Conservation (phyloP, 306 rosid species). For the Lagenaria siceraria region DNA sequence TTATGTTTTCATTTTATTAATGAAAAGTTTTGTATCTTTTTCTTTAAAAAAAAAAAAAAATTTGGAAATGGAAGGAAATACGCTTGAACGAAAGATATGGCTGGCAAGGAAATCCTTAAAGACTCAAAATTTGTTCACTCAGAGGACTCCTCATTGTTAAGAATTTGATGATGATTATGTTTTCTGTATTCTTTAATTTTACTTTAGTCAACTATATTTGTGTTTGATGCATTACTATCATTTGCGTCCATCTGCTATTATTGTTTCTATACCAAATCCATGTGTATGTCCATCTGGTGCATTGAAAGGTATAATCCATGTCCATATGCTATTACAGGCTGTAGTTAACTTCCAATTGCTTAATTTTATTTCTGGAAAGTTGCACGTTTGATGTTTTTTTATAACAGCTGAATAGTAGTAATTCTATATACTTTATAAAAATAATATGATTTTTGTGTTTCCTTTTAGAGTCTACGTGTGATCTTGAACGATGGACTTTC, state of each 20-base stretch:
- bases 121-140: too few species aligned
- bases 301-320: background rate
- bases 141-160: too few species aligned
- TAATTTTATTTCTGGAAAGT: background rate
- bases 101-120: too few species aligned
- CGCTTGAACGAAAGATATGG: too few species aligned
- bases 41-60: too few species aligned
- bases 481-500: conserved; percentile 95
- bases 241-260: background rate
- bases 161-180: background rate
- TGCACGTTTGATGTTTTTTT: background rate
- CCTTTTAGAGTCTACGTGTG: conserved; percentile 58
- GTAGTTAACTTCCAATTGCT: background rate
- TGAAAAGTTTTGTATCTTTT: too few species aligned
- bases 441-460: conserved; percentile 1
- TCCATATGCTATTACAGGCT: background rate
- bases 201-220: background rate
- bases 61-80: too few species aligned
- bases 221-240: background rate
- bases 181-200: background rate
- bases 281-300: background rate
- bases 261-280: background rate
- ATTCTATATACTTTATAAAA: background rate
- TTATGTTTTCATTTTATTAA: too few species aligned
- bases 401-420: background rate